These are phyloP conservation scores for Calocybe gambosa DNA, from an alignment of 1,284 basidiomycete species.

Conservation along the genomic window DNA sequence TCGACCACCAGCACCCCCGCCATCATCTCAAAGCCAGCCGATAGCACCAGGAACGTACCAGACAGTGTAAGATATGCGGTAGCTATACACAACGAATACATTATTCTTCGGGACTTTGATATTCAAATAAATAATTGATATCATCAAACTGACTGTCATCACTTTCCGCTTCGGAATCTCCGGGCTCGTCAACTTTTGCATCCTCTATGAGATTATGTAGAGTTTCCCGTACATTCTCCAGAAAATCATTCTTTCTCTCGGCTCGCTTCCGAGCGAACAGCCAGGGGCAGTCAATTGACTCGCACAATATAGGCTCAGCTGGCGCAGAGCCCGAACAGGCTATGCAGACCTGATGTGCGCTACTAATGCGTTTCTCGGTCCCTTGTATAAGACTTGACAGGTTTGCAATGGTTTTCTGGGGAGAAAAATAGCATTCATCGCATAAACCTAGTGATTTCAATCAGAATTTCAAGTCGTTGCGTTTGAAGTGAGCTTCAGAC, in stretches of 20 bases:
- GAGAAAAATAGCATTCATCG: constrained; percentile 48
- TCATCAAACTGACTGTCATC: constrained; percentile 2
- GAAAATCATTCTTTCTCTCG: constrained; percentile 49
- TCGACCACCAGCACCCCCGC: constrained; percentile 16
- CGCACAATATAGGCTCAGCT: constrained; percentile 64
- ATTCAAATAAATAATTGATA: constrained; percentile 8
- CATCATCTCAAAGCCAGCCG: constrained; percentile 19
- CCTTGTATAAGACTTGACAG: constrained; percentile 52
- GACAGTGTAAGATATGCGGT: constrained; percentile 29
- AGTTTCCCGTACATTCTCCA: constrained; percentile 27
- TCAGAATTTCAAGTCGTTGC: background rate
- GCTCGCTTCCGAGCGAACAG: constrained; percentile 69
- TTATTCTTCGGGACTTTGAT: background rate
- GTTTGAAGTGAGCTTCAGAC: constrained; percentile 27
- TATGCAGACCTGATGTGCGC: constrained; percentile 65
- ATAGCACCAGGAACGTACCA: constrained; percentile 46
- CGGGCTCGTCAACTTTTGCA: constrained; percentile 11
- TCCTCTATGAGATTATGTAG: constrained; percentile 25
- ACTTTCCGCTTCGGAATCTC: background rate
- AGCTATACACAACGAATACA: background rate
- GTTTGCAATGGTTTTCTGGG: constrained; percentile 52
- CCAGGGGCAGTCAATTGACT: constrained; percentile 82
- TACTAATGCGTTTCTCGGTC: constrained; percentile 51
- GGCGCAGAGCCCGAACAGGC: constrained; percentile 57
- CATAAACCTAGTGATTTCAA: constrained; percentile 53